Percentiles rank a stretch among this genome's conserved stretches.
Evolutionary conservation across 2,329 filamentous ascomycete genomes (phyloP).

Genomic region (Cercospora brassicicola): DNA sequence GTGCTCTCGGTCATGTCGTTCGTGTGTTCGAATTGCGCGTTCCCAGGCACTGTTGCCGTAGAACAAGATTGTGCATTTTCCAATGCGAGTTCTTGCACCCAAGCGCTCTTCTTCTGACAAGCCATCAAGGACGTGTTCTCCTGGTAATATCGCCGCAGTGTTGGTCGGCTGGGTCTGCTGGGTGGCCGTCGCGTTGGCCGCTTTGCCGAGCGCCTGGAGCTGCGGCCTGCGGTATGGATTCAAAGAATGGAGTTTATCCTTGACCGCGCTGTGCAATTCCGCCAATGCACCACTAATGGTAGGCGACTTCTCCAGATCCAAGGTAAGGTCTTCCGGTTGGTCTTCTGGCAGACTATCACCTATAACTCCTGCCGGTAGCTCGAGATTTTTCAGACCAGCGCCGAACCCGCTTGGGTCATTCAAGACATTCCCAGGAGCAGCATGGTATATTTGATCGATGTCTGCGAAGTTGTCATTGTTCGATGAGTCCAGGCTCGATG

Average conservation of each 20-base stretch:
- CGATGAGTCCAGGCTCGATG: constrained; percentile 29
- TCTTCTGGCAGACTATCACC: constrained; percentile 23
- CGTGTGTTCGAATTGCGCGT: constrained; percentile 45
- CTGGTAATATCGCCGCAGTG: constrained; percentile 11
- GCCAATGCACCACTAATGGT: constrained; percentile 38
- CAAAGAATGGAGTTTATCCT: constrained; percentile 37
- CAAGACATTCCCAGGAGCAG: constrained; percentile 27
- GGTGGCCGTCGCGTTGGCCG: not conserved
- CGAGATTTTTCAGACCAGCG: not conserved
- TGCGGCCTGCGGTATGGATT: constrained; percentile 27
- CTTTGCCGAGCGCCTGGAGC: not conserved
- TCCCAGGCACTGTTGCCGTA: constrained; percentile 44
- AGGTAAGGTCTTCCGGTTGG: constrained; percentile 1
- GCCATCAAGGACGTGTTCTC: constrained; percentile 32
- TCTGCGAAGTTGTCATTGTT: constrained; percentile 14
- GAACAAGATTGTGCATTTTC: constrained; percentile 45
- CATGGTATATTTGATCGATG: constrained; percentile 19
- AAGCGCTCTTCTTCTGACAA: constrained; percentile 33
- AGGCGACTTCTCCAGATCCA: constrained; percentile 22
- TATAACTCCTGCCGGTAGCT: constrained; percentile 23
- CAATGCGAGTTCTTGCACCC: constrained; percentile 39
- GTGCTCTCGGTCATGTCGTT: constrained; percentile 44
- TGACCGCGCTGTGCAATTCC: constrained; percentile 38
- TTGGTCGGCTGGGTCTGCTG: not conserved
- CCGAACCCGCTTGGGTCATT: constrained; percentile 31